Base-by-base conservation (phyloP, 2,329 filamentous ascomycete species). In the Endoconidiophora laricicola region DNA sequence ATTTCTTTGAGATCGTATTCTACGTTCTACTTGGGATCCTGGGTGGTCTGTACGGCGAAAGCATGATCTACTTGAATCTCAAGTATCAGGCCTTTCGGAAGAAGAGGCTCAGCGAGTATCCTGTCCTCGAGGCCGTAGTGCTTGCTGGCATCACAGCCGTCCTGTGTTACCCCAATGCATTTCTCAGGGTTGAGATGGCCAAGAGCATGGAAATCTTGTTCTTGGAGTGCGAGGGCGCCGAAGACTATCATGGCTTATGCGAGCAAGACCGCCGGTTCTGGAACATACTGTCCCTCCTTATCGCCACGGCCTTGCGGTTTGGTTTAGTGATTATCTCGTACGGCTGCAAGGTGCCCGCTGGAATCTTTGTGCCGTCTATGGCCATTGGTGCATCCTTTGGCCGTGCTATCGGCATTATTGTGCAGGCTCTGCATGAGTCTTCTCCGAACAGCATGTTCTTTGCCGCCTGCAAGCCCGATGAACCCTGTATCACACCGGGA, bases 121-220 rank as follows among this genome's bases (percentile, higher is more conserved):
- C 88, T 5, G 77, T 96, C 29, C 72, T 88, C 3, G 91, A 98
- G 63, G 84, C 87, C 0, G 88, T 86, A 1, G 65, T 94, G 14
- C 68, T 98, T 39, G 88, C 91, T 1, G 76, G 80, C 0, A 74
- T 78, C 6, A 98, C 91, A 3, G 91, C 88, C 7, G 72, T 96
- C 22, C 72, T 98, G n/a, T 95, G 90, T 64, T 98, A 94, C 60
- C 91, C 90, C 1, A 98, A 98, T 58, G 87, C 84, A 63, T 96
- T 98, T 56, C 63, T 98, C 51, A 75, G 86, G 50, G 95, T 96
- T 58, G 93, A 98, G 65, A 96, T 98, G 91, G 95, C 91, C 0
- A 90, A 96, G 68, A 94, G 87, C 68, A 96, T 98, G 91, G 88
- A 96, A 62, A 94, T 95, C 55, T 68, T 98, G 9, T 98, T 98